These are phyloP conservation scores for Apium graveolens DNA, from an alignment of 129 eudicot genomes.

Conservation along the genomic window DNA sequence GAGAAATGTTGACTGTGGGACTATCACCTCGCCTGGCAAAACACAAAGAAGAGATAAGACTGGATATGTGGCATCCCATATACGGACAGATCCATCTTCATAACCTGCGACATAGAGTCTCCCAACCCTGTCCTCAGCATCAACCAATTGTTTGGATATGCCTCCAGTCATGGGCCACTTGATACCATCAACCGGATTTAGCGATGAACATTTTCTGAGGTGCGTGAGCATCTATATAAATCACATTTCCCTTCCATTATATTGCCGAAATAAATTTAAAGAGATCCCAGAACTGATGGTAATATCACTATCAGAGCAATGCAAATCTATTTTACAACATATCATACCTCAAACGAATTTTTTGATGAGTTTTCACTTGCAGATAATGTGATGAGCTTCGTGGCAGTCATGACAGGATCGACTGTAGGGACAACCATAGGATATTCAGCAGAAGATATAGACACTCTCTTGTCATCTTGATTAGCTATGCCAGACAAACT, in stretches of 20 bases:
- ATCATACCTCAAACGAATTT: conserved; percentile 54
- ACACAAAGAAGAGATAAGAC: conserved; percentile 56
- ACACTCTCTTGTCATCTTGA: conserved; percentile 35
- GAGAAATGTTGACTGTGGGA: neutral
- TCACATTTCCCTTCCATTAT: conserved; percentile 21
- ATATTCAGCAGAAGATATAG: conserved; percentile 43
- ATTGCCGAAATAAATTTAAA: neutral
- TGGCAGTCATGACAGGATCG: conserved; percentile 51
- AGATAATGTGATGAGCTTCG: conserved; percentile 37
- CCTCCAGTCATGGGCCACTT: conserved; percentile 89
- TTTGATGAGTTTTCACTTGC: conserved; percentile 40
- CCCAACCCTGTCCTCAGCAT: conserved; percentile 35
- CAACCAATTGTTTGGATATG: conserved; percentile 31
- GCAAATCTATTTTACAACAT: neutral
- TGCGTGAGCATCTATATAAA: conserved; percentile 40
- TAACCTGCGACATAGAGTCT: conserved; percentile 73
- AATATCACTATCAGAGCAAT: neutral
- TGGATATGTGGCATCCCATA: conserved; percentile 88
- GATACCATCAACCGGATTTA: conserved; percentile 21
- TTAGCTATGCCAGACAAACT: conserved; percentile 39
- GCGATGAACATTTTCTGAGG: conserved; percentile 26
- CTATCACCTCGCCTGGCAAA: conserved; percentile 43
- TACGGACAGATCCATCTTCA: conserved; percentile 75
- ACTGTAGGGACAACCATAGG: conserved; percentile 57
- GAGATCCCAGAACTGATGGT: neutral